Base-by-base conservation (phyloP, 2,329 filamentous ascomycete genomes). In the Pseudocercospora fijiensis region DNA sequence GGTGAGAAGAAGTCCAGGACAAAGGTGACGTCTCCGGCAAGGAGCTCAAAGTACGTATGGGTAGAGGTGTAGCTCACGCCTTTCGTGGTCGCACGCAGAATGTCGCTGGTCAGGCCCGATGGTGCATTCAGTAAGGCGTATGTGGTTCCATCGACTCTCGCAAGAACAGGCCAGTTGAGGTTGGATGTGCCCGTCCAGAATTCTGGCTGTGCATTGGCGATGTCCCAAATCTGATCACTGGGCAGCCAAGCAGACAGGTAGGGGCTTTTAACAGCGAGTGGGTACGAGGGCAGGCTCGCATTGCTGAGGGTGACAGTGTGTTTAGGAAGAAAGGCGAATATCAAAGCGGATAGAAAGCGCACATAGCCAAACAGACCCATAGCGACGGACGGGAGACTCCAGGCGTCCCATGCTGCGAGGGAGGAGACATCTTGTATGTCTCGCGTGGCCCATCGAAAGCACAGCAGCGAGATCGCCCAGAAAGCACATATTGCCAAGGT, bases 1-100 rank as follows among this genome's bases (percentile, higher is more conserved):
- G 76, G 76, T 2, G 73, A 76, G 65, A 77, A 76, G 65, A 77
- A 78, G 64, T 76, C 75, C 43, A 77, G 67, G 0, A 64, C 70
- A 45, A 77, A 69, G 1, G 64, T 67, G 3, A 69, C 69, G 13
- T 60, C 26, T 7, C 70, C 73, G 4, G 73, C 74, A 51, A 60
- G 61, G 6, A 76, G 52, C 13, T 65, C 65, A 57, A 76, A 71
- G 13, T 72, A 65, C 1, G 74, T 76, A 57, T 75, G 71, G 1
- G 76, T 72, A 4, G 75, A 71, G 1, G 72, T 76, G 60, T 75
- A 77, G 49, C 61, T 68, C n/a, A 71, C 70, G 8, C 57, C 63
- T 0, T 60, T 65, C 8, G 72, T 71, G 1, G 51, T 70, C 2
- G 65, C 73, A 26, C 67, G 63, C 18, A 62, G 59, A n/a, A 70